A percentile compares a stretch with the other conserved stretches of the same genome.
These are phyloP conservation scores for Chaetoceros tenuissimus DNA, from an alignment of 108 stramenopile genomes.

Conservation along the genomic window DNA sequence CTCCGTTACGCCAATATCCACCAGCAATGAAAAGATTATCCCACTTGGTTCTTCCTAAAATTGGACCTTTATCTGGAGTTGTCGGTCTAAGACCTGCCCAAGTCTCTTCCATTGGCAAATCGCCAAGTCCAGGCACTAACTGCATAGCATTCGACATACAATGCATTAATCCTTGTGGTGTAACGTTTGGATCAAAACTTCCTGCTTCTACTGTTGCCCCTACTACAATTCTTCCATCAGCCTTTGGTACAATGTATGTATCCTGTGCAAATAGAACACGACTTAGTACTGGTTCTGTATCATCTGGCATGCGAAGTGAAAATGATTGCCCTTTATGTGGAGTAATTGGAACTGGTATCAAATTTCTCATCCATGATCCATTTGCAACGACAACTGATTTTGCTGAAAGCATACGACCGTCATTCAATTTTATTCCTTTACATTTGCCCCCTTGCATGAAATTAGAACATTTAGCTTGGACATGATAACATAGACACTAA, in stretches of 20 bases:
- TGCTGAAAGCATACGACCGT: slow-evolving; percentile 43
- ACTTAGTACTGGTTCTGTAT: slow-evolving; percentile 41
- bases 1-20: slow-evolving; percentile 94
- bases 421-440: slow-evolving; percentile 38
- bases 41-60: slow-evolving; percentile 81
- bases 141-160: slow-evolving; percentile 52
- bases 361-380: slow-evolving; percentile 89
- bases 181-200: slow-evolving; percentile 59
- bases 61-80: slow-evolving; percentile 86
- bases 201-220: slow-evolving; percentile 91
- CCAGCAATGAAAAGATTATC: slow-evolving; percentile 81
- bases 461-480: neutral
- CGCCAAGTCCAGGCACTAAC: slow-evolving; percentile 67
- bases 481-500: neutral
- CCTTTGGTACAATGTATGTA: slow-evolving; percentile 93
- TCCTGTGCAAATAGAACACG: slow-evolving; percentile 86
- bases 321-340: slow-evolving; percentile 92
- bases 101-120: slow-evolving; percentile 79
- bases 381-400: slow-evolving; percentile 69
- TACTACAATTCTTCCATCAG: slow-evolving; percentile 83
- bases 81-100: slow-evolving; percentile 92
- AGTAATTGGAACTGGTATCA: slow-evolving; percentile 83
- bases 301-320: slow-evolving; percentile 62
- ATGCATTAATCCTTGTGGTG: slow-evolving; percentile 74
- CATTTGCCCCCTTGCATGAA: slow-evolving; percentile 30